These are phyloP conservation scores for Penicillium herquei DNA, from an alignment of 495 filamentous ascomycete species.

Conservation along the genomic window DNA sequence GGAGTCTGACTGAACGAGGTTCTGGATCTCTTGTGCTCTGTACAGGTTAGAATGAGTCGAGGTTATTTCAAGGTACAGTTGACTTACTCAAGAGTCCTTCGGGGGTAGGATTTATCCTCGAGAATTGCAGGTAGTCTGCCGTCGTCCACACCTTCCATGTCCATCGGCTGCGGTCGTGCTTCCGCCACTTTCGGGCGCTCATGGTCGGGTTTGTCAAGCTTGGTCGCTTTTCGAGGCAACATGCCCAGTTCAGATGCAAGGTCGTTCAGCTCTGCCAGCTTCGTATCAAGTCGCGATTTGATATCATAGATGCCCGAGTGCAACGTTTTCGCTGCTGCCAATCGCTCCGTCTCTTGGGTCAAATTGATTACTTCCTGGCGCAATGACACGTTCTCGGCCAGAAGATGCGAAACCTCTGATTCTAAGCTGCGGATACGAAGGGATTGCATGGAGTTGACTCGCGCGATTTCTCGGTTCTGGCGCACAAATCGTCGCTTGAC, in stretches of 20 bases:
- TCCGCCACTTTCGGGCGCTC: slow-evolving; percentile 20
- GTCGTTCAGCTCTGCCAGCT: slow-evolving; percentile 63
- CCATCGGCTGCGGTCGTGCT: slow-evolving; percentile 11
- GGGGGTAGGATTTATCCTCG: slow-evolving; percentile 76
- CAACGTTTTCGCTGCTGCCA: slow-evolving; percentile 39
- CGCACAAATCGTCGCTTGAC: slow-evolving; percentile 84
- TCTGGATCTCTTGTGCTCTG: slow-evolving; percentile 44
- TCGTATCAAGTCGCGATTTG: slow-evolving; percentile 67
- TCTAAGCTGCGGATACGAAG: slow-evolving; percentile 85
- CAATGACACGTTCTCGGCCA: slow-evolving; percentile 84
- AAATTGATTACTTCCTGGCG: slow-evolving; percentile 75
- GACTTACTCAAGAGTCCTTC: slow-evolving; percentile 71
- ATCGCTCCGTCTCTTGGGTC: slow-evolving; percentile 62
- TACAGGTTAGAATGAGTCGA: slow-evolving; percentile 15
- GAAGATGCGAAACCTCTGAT: slow-evolving; percentile 74
- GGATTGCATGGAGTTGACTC: slow-evolving; percentile 87
- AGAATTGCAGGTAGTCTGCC: slow-evolving; percentile 76
- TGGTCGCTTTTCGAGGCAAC: slow-evolving; percentile 39
- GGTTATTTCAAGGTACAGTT: background rate
- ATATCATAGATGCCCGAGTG: slow-evolving; percentile 60
- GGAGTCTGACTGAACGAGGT: slow-evolving; percentile 46
- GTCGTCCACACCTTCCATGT: slow-evolving; percentile 40
- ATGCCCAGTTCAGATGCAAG: slow-evolving; percentile 62
- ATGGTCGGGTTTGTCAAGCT: slow-evolving; percentile 11
- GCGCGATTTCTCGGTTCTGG: slow-evolving; percentile 92